Evolutionary conservation across 495 filamentous ascomycete species (phyloP), one percentile per base, ranked within the genome.

Genomic region (Gamarada debralockiae): DNA sequence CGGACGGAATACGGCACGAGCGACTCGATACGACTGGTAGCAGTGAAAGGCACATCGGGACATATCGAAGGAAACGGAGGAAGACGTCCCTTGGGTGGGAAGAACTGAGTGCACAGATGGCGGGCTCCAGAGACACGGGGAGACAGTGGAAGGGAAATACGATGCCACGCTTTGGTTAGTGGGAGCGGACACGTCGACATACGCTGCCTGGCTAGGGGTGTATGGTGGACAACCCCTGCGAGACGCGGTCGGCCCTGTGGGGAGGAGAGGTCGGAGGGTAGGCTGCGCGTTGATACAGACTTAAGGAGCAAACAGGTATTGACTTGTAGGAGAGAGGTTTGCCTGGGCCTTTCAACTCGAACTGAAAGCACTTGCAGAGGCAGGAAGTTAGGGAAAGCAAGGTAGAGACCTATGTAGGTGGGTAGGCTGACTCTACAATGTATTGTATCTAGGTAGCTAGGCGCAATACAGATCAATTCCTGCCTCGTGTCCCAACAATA

Each of bases 221-320:
- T 44, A 44, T 10, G 3, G 3, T 42, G 8, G 22, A 24, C 9
- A 52, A 52, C 49, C 44, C 38, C 49, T 52, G 49, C 49, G 36
- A 52, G 49, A 52, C 49, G 23, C 18, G 38, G 49, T 43, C 49
- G 49, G 49, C 49, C 49, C 24, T 52, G 36, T 44, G 31, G 48
- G 9, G 48, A 52, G 23, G 49, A 44, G 49, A 52, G 36, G 44
- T 44, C 33, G 9, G 48, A 50, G 10, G 31, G 33, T 40, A 50
- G 4, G 8, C 8, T 34, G 31, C 8, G 31, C n/a, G n/a, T 27
- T 47, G 43, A 47, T 7, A 17, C 24, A 29, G 43, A 21, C 43
- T 47, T 47, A 47, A 47, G 43, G 43, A 47, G 43, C 43, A 47
- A 47, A 47, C 43, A 22, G 43, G 43, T 20, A 21, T 27, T 47